phyloP scores from a whole-genome alignment of 139 green algal species.

The Chlorella vulgaris region DNA sequence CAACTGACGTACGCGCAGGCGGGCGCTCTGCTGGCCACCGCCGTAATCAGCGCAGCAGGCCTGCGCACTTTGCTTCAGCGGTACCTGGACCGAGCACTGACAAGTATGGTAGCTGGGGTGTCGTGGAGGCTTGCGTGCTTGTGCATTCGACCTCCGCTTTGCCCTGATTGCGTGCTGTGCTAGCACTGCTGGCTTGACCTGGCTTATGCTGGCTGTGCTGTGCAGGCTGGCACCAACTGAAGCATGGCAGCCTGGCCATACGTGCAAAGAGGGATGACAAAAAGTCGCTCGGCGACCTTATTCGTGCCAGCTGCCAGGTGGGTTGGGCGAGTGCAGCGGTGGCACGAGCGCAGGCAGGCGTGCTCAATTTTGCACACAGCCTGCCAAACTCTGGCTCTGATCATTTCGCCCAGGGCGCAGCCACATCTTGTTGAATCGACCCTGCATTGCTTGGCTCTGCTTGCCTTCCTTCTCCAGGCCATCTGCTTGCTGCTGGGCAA shows the following conservation, averaged over 20 bases:
- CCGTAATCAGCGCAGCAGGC: not conserved
- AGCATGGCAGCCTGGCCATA: slow-evolving; percentile 32
- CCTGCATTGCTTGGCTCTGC: too few species aligned
- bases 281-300: not conserved
- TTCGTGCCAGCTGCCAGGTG: slow-evolving; percentile 29
- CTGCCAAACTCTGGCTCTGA: too few species aligned
- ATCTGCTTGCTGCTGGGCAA: slow-evolving; percentile 17
- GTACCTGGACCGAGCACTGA: slow-evolving; percentile 36
- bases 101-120: not conserved
- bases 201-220: too few species aligned
- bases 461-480: too few species aligned
- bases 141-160: not conserved
- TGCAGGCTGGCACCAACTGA: slow-evolving; percentile 42
- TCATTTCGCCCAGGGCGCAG: too few species aligned
- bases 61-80: slow-evolving; percentile 28
- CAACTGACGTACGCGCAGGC: slow-evolving; percentile 1
- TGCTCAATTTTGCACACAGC: too few species aligned
- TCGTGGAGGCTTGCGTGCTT: not conserved
- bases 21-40: not conserved
- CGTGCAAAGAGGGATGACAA: slow-evolving; percentile 12
- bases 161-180: not conserved
- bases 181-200: too few species aligned
- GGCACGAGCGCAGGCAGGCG: too few species aligned
- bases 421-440: too few species aligned
- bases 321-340: too few species aligned